Evolutionary conservation across 345 rosid species (phyloP).

Genomic region (Lagerstroemia speciosa): DNA sequence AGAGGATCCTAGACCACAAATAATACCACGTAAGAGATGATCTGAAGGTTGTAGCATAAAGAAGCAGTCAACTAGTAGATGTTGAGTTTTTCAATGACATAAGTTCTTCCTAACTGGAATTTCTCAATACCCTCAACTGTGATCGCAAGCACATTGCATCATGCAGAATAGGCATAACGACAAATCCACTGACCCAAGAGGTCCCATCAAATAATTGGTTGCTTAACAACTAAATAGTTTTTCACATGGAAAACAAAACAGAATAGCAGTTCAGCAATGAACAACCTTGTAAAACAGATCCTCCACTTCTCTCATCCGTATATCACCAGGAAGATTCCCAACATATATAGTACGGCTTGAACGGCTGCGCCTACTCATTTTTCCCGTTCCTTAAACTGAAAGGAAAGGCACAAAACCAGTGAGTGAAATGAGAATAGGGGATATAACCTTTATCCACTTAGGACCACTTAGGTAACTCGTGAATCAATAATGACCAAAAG

Average conservation of each 20-base stretch:
- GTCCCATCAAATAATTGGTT: neutral
- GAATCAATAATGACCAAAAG: neutral
- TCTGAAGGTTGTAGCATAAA: neutral
- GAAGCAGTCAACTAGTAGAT: neutral
- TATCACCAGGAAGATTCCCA: slow-evolving; percentile 94
- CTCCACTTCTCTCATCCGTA: slow-evolving; percentile 77
- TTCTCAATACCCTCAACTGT: neutral
- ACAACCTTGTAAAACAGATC: slow-evolving; percentile 89
- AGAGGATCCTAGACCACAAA: neutral
- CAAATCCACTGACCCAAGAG: neutral
- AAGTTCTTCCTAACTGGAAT: neutral
- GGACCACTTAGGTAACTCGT: neutral
- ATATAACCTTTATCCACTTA: no score
- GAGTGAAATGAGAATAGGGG: neutral
- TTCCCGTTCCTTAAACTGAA: slow-evolving; percentile 17
- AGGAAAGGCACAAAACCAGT: slow-evolving; percentile 1
- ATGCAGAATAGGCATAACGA: neutral
- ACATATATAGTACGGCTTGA: slow-evolving; percentile 83
- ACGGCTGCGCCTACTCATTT: slow-evolving; percentile 70
- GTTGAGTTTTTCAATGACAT: neutral
- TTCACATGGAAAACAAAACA: neutral
- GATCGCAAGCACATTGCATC: neutral
- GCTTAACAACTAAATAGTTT: neutral
- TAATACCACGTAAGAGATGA: neutral
- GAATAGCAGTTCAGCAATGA: neutral